Percentiles rank a stretch among this genome's conserved stretches.
These are phyloP conservation scores for Dipteronia sinensis DNA, from an alignment of 345 rosid genomes.

Conservation along the genomic window DNA sequence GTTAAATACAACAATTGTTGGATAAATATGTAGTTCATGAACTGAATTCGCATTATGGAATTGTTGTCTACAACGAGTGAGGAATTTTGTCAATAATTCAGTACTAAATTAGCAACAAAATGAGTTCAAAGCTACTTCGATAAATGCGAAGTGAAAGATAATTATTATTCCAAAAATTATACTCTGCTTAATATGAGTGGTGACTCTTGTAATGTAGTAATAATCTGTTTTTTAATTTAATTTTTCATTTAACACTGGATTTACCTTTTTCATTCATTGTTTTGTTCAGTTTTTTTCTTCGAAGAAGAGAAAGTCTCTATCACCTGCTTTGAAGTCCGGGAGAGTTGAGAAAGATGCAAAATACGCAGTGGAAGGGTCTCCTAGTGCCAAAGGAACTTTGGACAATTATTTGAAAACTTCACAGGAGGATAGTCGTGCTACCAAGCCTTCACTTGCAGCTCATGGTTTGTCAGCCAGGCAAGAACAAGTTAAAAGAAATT, in stretches of 20 bases:
- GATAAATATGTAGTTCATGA: constrained; percentile 1
- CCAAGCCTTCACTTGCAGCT: constrained; percentile 17
- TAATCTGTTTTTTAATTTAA: background rate
- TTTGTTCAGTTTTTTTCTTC: constrained; percentile 66
- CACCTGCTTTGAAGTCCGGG: constrained; percentile 65
- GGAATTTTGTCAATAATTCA: background rate
- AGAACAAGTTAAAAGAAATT: constrained; percentile 47
- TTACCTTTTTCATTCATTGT: constrained; percentile 17
- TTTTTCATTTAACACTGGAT: constrained; percentile 13
- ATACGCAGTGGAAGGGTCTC: constrained; percentile 52
- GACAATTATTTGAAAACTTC: constrained; percentile 62
- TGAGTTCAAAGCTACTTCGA: background rate
- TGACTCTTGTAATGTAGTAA: background rate
- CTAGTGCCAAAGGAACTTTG: constrained; percentile 71
- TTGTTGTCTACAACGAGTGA: background rate
- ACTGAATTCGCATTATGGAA: background rate
- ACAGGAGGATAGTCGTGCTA: constrained; percentile 31
- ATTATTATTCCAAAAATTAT: background rate
- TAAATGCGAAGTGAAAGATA: background rate
- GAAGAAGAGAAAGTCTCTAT: constrained; percentile 70
- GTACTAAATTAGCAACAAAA: background rate
- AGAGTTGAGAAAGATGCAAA: constrained; percentile 55
- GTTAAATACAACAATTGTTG: constrained; percentile 5
- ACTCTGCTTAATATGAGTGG: background rate
- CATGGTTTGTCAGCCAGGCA: constrained; percentile 35